phyloP scores from a whole-genome alignment of 805 yeast species.

The Pichia eremophila region DNA sequence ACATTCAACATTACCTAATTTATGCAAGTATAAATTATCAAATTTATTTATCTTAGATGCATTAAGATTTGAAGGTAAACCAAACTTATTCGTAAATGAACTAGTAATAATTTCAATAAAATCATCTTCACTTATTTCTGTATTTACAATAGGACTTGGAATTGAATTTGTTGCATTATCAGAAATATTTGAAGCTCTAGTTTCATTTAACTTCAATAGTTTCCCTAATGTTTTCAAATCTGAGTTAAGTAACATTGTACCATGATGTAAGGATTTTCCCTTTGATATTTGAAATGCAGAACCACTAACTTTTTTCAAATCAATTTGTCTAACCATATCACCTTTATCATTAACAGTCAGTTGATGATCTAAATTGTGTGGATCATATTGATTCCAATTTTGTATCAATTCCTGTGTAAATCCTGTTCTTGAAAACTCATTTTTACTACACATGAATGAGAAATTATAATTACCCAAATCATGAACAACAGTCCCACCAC shows the following conservation, averaged over 20 bases:
- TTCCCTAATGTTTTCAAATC: slow-evolving; percentile 48
- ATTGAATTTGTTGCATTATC: slow-evolving; percentile 57
- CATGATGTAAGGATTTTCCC: slow-evolving; percentile 87
- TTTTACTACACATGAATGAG: slow-evolving; percentile 59
- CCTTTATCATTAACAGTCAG: slow-evolving; percentile 64
- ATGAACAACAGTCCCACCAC: slow-evolving; percentile 97
- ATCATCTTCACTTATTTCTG: slow-evolving; percentile 35
- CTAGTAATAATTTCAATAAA: slow-evolving; percentile 37
- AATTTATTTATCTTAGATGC: neutral
- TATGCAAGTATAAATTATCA: slow-evolving; percentile 11
- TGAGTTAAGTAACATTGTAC: slow-evolving; percentile 79
- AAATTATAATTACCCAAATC: slow-evolving; percentile 84
- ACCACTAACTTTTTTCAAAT: slow-evolving; percentile 67
- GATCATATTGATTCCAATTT: slow-evolving; percentile 12
- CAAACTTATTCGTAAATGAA: slow-evolving; percentile 32
- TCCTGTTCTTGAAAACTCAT: slow-evolving; percentile 48
- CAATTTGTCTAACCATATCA: slow-evolving; percentile 51
- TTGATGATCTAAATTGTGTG: slow-evolving; percentile 2
- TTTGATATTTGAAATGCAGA: slow-evolving; percentile 82
- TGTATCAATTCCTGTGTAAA: slow-evolving; percentile 30
- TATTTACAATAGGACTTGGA: slow-evolving; percentile 66
- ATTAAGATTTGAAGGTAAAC: slow-evolving; percentile 11
- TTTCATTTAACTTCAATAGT: slow-evolving; percentile 34
- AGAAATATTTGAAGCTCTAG: slow-evolving; percentile 14
- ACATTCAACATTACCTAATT: slow-evolving; percentile 9